Evolutionary conservation across 2,329 filamentous ascomycete genomes (phyloP).

Genomic region (Aureobasidium namibiae): DNA sequence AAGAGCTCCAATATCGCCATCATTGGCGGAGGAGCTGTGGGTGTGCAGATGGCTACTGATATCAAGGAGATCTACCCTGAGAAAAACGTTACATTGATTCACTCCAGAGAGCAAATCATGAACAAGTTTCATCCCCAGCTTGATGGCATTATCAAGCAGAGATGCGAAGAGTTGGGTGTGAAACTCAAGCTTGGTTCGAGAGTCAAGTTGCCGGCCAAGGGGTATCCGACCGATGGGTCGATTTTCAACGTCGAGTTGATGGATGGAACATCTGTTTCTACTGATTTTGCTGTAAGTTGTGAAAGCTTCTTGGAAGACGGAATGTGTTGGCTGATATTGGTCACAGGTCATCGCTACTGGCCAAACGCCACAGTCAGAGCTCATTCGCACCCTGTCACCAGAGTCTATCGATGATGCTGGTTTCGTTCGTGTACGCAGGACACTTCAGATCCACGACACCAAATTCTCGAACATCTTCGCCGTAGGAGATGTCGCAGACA

Average conservation of each 20-base stretch:
- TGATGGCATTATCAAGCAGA: slow-evolving; percentile 31
- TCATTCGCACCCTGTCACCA: slow-evolving; percentile 40
- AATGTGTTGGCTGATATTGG: neutral
- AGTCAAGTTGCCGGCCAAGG: slow-evolving; percentile 20
- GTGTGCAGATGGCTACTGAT: slow-evolving; percentile 54
- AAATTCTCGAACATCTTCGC: slow-evolving; percentile 48
- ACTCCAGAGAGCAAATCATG: slow-evolving; percentile 48
- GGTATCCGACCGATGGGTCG: slow-evolving; percentile 20
- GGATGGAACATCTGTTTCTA: slow-evolving; percentile 35
- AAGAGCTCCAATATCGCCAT: slow-evolving; percentile 13
- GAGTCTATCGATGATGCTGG: slow-evolving; percentile 14
- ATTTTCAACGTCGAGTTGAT: slow-evolving; percentile 33
- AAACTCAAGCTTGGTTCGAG: slow-evolving; percentile 40
- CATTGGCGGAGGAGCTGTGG: slow-evolving; percentile 51
- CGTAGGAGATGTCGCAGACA: slow-evolving; percentile 55
- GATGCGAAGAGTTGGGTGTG: slow-evolving; percentile 40
- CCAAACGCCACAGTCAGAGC: slow-evolving; percentile 47
- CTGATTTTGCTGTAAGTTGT: slow-evolving; percentile 41
- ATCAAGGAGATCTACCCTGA: slow-evolving; percentile 48
- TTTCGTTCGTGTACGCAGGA: slow-evolving; percentile 41
- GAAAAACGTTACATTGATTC: slow-evolving; percentile 50
- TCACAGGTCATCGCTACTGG: slow-evolving; percentile 51
- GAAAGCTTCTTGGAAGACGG: too few relatives aligned
- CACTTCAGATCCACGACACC: slow-evolving; percentile 48
- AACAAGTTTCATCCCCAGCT: slow-evolving; percentile 41